Percentiles rank a stretch among this genome's conserved stretches.
Conservation (phyloP, 768 basidiomycete genomes). For the Serendipita sp. region DNA sequence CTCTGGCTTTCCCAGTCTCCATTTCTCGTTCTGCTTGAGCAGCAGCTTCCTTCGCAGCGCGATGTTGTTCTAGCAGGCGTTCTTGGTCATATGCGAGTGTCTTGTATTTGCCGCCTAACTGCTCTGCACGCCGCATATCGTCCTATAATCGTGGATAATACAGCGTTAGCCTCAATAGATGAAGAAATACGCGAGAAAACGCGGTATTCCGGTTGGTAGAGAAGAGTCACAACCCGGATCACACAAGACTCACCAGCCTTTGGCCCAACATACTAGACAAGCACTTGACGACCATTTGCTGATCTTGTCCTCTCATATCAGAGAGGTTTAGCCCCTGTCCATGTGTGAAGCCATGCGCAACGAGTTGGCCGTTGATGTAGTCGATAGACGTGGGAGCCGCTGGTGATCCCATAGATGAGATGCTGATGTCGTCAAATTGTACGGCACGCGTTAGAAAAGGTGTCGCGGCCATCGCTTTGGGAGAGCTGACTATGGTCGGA, state of each 20-base stretch:
- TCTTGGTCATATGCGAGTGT: conserved; percentile 72
- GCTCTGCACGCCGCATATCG: conserved; percentile 68
- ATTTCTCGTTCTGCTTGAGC: conserved; percentile 66
- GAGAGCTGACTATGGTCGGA: not conserved
- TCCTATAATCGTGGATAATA: conserved; percentile 23
- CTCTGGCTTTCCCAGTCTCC: conserved; percentile 52
- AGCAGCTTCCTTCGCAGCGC: conserved; percentile 37
- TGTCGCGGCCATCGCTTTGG: not conserved
- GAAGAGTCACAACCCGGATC: not conserved
- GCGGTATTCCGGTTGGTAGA: not conserved
- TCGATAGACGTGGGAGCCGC: conserved; percentile 6
- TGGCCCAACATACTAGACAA: conserved; percentile 61
- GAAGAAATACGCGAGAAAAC: not conserved
- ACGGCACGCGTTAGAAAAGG: not conserved
- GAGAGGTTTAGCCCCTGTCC: conserved; percentile 52
- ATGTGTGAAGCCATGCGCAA: conserved; percentile 61
- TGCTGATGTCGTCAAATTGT: not conserved
- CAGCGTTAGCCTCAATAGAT: not conserved
- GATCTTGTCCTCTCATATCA: conserved; percentile 37
- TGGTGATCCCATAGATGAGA: not conserved
- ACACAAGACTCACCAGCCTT: conserved; percentile 40
- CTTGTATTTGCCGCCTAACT: conserved; percentile 52
- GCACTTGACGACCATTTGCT: conserved; percentile 50
- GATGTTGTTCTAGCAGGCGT: conserved; percentile 49
- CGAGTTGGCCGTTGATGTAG: conserved; percentile 65